Base-by-base conservation (phyloP, 1,139 yeast species). In the Torulaspora pretoriensis region DNA sequence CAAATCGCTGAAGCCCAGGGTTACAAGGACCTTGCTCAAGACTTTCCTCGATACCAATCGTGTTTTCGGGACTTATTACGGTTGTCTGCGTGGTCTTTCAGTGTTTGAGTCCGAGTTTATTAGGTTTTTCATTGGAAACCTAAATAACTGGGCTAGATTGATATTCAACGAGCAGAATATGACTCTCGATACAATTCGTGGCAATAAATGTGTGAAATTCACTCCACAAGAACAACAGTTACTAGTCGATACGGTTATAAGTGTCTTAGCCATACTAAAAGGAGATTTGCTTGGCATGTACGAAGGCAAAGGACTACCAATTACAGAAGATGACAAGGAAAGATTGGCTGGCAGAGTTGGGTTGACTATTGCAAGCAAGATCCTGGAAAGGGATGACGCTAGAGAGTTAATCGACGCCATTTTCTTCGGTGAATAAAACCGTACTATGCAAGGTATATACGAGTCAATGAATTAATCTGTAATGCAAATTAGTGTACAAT, bases 11-110 rank as follows among this genome's bases (percentile, higher is more conserved):
- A 86, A 89, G 59, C 97, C 98, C 26, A 77, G 98, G 52, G 94
- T 92, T 4, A 89, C 97, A 2, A 76, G 98, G 64, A 94, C 98
- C 0, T 71, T 94, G 47, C 72, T 94, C 47, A 81, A 95, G 56
- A 97, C 97, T 0, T 85, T 94, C 54, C 73, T 94, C 65, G 96
- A 92, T 54, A 72, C 78, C 13, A 72, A 68, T 39, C 68, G 88
- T 56, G 92, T 92, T 1, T 76, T 84, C 9, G 96, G 96, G 1
- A 88, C 97, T 0, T 89, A 89, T 54, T 92, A 85, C 58, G 99
- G 99, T 34, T 85, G 97, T 3, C 77, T 94, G 38, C 77, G 80
- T 39, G 98, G 97, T 2, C 76, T 92, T 59, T 77, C 78, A 48
- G 87, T 84, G 24, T 70, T 94, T 63, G 98, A 97, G 1, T 73